A percentile compares a stretch with the other conserved stretches of the same genome.
Conservation (phyloP, 2,329 filamentous ascomycete genomes). For the Nothophoma quercina region DNA sequence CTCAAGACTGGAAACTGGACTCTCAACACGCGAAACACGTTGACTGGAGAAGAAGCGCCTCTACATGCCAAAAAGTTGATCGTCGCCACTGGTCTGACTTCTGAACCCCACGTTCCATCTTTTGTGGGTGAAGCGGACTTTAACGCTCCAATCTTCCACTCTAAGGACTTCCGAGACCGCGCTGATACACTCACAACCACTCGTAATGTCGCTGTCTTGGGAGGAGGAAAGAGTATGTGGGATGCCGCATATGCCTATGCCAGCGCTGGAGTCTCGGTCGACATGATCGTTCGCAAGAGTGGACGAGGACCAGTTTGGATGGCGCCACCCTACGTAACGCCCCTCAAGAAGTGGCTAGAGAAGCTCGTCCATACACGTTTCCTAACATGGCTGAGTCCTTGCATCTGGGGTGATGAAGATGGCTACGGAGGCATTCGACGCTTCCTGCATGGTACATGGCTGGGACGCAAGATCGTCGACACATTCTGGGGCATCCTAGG, state of each 20-base stretch:
- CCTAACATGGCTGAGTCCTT: slow-evolving; percentile 77
- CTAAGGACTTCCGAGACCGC: slow-evolving; percentile 58
- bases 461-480: slow-evolving; percentile 65
- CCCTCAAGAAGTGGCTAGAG: slow-evolving; percentile 72
- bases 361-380: slow-evolving; percentile 71
- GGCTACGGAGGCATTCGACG: slow-evolving; percentile 63
- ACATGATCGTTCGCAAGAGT: slow-evolving; percentile 66
- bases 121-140: slow-evolving; percentile 56
- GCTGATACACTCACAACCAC: slow-evolving; percentile 49
- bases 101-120: slow-evolving; percentile 62
- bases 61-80: slow-evolving; percentile 59
- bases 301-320: slow-evolving; percentile 69
- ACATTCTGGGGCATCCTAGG: slow-evolving; percentile 65
- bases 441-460: slow-evolving; percentile 65
- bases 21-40: slow-evolving; percentile 1
- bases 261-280: slow-evolving; percentile 63
- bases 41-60: slow-evolving; percentile 5
- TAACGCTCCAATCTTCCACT: slow-evolving; percentile 64
- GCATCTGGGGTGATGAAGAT: slow-evolving; percentile 72
- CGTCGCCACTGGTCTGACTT: slow-evolving; percentile 68
- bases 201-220: slow-evolving; percentile 59
- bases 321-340: slow-evolving; percentile 68
- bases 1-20: slow-evolving; percentile 33
- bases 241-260: slow-evolving; percentile 69
- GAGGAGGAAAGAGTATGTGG: slow-evolving; percentile 69